These are phyloP conservation scores for Golubevia pallescens DNA, from an alignment of 1,284 basidiomycete genomes.

Conservation along the genomic window DNA sequence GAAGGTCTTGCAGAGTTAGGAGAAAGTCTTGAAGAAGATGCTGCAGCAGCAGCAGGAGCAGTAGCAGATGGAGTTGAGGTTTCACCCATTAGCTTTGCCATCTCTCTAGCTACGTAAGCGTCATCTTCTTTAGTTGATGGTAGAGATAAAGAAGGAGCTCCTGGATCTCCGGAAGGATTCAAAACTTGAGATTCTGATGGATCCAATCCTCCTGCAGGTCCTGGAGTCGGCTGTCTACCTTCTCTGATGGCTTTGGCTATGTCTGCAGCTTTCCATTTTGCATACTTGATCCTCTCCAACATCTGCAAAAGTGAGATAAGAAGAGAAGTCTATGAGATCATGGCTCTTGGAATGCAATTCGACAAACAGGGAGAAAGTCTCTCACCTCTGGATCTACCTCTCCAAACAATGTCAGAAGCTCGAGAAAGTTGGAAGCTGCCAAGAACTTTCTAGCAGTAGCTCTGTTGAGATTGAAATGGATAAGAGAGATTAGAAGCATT, in stretches of 20 bases:
- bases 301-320: conserved; percentile 66
- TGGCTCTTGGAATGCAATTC: conserved; percentile 2
- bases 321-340: conserved; percentile 21
- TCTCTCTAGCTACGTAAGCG: conserved; percentile 36
- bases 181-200: not conserved
- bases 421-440: conserved; percentile 84
- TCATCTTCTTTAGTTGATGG: conserved; percentile 27
- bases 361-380: not conserved
- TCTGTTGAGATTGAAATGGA: conserved; percentile 64
- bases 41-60: not conserved
- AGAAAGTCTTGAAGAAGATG: conserved; percentile 3
- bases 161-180: not conserved
- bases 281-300: conserved; percentile 80
- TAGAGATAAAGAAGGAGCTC: not conserved
- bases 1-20: conserved; percentile 17
- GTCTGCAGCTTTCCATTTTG: conserved; percentile 90
- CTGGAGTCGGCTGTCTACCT: conserved; percentile 50
- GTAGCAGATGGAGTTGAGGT: not conserved
- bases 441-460: conserved; percentile 85
- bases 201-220: not conserved
- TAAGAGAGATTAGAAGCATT: too few relatives aligned
- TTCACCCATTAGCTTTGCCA: conserved; percentile 34
- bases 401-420: conserved; percentile 79
- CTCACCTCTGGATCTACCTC: conserved; percentile 59
- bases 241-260: conserved; percentile 87